phyloP scores from a whole-genome alignment of 2,329 filamentous ascomycete genomes.

The Alternaria viburni region DNA sequence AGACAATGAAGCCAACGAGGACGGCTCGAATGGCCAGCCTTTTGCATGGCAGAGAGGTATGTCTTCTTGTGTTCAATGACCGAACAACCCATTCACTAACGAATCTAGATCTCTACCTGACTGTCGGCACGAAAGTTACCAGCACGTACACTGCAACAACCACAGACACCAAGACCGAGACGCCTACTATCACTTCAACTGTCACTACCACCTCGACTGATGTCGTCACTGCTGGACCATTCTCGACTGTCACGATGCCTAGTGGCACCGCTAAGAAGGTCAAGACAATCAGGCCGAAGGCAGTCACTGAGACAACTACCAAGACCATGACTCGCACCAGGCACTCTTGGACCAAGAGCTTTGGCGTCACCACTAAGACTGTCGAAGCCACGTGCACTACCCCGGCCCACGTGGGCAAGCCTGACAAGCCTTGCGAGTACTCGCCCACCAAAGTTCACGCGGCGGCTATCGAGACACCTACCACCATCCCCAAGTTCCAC shows the following conservation, averaged over 20 bases:
- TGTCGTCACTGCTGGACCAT: slow-evolving; percentile 34
- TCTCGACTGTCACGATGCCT: slow-evolving; percentile 40
- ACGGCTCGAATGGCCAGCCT: slow-evolving; percentile 40
- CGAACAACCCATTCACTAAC: slow-evolving; percentile 3
- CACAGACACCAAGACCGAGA: slow-evolving; percentile 39
- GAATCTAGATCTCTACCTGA: slow-evolving; percentile 38
- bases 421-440: slow-evolving; percentile 46
- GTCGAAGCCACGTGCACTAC: slow-evolving; percentile 48
- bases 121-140: slow-evolving; percentile 42
- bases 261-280: slow-evolving; percentile 40
- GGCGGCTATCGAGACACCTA: slow-evolving; percentile 38
- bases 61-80: slow-evolving; percentile 22
- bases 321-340: slow-evolving; percentile 37
- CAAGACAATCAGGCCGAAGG: slow-evolving; percentile 39
- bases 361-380: slow-evolving; percentile 43
- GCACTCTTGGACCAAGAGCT: slow-evolving; percentile 32
- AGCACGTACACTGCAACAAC: slow-evolving; percentile 42
- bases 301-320: slow-evolving; percentile 33
- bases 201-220: slow-evolving; percentile 31
- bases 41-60: slow-evolving; percentile 55
- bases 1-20: slow-evolving; percentile 48
- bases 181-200: slow-evolving; percentile 33
- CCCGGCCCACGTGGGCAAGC: slow-evolving; percentile 31
- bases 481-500: slow-evolving; percentile 25
- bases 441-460: slow-evolving; percentile 44